Evolutionary conservation across 2,329 filamentous ascomycete species (phyloP).

Genomic region (Nannizziopsis arthrosporioides): DNA sequence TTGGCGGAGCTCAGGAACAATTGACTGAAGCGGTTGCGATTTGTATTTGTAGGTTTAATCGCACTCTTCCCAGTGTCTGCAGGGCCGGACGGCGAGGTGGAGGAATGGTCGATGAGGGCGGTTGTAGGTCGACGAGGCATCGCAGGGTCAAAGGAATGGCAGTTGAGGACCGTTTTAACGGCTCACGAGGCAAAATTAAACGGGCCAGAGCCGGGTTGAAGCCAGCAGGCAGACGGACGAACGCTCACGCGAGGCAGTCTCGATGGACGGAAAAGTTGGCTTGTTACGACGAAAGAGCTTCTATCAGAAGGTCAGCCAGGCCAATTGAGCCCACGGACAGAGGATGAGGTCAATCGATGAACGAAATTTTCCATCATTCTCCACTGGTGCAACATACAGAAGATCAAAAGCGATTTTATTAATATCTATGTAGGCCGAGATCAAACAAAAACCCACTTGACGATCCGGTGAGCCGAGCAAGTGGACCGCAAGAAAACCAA

Average conservation of each 20-base stretch:
- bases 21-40: constrained; percentile 65
- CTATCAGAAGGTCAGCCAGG: not conserved
- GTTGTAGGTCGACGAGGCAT: constrained; percentile 54
- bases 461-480: too few relatives aligned
- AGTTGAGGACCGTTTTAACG: too few relatives aligned
- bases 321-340: not conserved
- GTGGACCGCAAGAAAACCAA: too few relatives aligned
- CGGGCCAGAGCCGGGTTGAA: not conserved
- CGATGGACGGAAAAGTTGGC: constrained; percentile 5
- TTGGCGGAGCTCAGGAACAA: constrained; percentile 75
- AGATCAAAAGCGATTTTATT: too few relatives aligned
- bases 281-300: not conserved
- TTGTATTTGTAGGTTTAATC: constrained; percentile 39
- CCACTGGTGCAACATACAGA: too few relatives aligned
- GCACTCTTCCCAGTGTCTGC: constrained; percentile 44
- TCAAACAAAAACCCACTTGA: too few relatives aligned
- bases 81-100: constrained; percentile 28
- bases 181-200: not conserved
- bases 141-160: constrained; percentile 24
- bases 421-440: too few relatives aligned
- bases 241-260: constrained; percentile 1
- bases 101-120: constrained; percentile 44
- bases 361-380: too few relatives aligned
- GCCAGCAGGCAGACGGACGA: not conserved
- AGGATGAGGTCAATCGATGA: not conserved